Percentiles rank a stretch among this genome's conserved stretches.
Conservation (phyloP, 192 early-diverging fungal genomes). For the Podila epicladia region DNA sequence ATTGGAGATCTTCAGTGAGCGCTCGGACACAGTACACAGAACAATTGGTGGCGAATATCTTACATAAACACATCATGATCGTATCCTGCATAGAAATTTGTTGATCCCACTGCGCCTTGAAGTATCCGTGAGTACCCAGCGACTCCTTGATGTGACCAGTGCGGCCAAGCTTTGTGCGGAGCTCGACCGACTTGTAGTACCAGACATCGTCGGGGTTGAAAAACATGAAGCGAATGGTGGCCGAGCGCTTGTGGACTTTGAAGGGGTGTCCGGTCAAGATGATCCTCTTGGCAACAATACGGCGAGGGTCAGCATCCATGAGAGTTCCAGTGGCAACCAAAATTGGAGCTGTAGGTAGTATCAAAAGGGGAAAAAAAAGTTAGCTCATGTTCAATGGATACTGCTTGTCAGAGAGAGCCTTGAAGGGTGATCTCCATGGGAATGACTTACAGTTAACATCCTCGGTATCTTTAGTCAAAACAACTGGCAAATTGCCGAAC, state of each 20-base stretch:
- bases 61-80: slow-evolving; percentile 95
- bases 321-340: slow-evolving; percentile 87
- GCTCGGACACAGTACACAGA: no score
- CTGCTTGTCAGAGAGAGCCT: no score
- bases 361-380: neutral
- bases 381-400: neutral
- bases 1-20: no score
- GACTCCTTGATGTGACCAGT: slow-evolving; percentile 93
- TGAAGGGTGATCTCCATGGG: neutral
- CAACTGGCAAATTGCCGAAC: slow-evolving; percentile 85
- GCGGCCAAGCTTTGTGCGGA: slow-evolving; percentile 91
- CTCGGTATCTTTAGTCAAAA: slow-evolving; percentile 79
- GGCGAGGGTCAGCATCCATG: slow-evolving; percentile 76
- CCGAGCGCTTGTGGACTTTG: slow-evolving; percentile 92
- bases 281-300: slow-evolving; percentile 95
- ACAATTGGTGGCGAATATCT: neutral
- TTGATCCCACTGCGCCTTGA: slow-evolving; percentile 63
- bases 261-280: slow-evolving; percentile 95
- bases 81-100: slow-evolving; percentile 92
- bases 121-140: slow-evolving; percentile 95
- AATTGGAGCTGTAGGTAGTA: slow-evolving; percentile 49
- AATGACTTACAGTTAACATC: slow-evolving; percentile 59
- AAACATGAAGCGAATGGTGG: slow-evolving; percentile 98
- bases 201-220: slow-evolving; percentile 92
- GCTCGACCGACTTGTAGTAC: slow-evolving; percentile 97